Evolutionary conservation across 2,329 filamentous ascomycete species (phyloP).

Genomic region (Paecilomyces dactylethromorphus): DNA sequence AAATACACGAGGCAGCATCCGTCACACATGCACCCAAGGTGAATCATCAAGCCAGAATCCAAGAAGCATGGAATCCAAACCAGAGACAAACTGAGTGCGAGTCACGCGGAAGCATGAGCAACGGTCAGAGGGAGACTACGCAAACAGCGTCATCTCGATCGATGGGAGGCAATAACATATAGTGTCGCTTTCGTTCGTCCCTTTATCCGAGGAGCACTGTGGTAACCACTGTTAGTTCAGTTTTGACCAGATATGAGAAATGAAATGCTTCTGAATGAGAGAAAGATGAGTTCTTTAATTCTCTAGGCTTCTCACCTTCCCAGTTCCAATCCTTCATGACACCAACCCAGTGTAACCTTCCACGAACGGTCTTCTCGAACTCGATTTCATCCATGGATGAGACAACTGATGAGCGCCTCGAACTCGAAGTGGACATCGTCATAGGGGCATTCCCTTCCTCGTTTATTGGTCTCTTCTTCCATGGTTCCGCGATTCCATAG

Average conservation of each 20-base stretch:
- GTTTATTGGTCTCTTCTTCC: constrained; percentile 13
- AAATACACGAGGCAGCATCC: not conserved
- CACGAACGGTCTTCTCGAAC: constrained; percentile 58
- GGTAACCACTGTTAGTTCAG: not conserved
- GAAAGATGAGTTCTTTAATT: constrained; percentile 3
- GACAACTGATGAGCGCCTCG: constrained; percentile 23
- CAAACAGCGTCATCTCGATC: not conserved
- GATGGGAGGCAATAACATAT: not conserved
- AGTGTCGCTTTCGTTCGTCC: not conserved
- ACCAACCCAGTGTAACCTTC: constrained; percentile 61
- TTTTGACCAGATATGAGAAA: not conserved
- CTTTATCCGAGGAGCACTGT: not conserved
- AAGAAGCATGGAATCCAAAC: constrained; percentile 1
- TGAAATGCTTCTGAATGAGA: not conserved
- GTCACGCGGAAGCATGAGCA: not conserved
- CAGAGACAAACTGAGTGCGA: constrained; percentile 31
- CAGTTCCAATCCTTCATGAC: constrained; percentile 69
- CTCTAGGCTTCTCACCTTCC: constrained; percentile 50
- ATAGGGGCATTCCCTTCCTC: constrained; percentile 2
- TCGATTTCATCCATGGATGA: constrained; percentile 42
- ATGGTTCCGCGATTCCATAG: constrained; percentile 19
- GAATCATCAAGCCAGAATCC: not conserved
- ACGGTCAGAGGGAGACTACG: not conserved
- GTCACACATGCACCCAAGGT: not conserved
- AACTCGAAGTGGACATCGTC: constrained; percentile 7